These are phyloP conservation scores for Suillus placidus DNA, from an alignment of 768 basidiomycete genomes.

Conservation along the genomic window DNA sequence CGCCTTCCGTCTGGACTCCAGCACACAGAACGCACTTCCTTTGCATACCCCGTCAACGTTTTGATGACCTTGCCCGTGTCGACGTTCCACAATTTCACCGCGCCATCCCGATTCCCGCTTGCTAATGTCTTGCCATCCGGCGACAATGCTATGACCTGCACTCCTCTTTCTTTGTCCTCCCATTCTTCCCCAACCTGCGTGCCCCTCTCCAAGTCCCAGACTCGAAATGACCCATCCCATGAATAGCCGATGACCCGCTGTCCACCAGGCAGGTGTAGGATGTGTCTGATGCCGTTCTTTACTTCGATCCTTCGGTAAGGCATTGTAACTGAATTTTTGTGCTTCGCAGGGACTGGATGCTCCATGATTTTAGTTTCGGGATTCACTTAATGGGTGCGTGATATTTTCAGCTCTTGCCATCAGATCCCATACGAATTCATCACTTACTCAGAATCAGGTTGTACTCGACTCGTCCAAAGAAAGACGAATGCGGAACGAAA, in stretches of 20 bases:
- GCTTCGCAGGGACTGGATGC: no score
- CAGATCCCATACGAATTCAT: no score
- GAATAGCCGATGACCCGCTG: neutral
- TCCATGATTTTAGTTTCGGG: no score
- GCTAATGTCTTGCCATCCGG: neutral
- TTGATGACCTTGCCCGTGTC: neutral
- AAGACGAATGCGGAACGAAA: no score
- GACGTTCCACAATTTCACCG: neutral
- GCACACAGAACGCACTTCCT: neutral
- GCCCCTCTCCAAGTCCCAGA: neutral
- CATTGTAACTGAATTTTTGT: no score
- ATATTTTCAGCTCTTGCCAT: no score
- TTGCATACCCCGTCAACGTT: neutral
- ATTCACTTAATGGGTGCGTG: no score
- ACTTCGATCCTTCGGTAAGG: no score
- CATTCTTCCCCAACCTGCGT: neutral
- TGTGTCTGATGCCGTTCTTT: no score
- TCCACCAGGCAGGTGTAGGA: no score
- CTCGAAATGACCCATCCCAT: neutral
- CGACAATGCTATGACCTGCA: neutral
- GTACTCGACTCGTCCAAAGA: no score
- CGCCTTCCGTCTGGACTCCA: neutral
- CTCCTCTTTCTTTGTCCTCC: neutral
- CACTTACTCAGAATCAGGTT: no score
- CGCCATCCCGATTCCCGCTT: neutral